Evolutionary conservation across 2,329 filamentous ascomycete genomes (phyloP).

Genomic region (Penicillium sp.): DNA sequence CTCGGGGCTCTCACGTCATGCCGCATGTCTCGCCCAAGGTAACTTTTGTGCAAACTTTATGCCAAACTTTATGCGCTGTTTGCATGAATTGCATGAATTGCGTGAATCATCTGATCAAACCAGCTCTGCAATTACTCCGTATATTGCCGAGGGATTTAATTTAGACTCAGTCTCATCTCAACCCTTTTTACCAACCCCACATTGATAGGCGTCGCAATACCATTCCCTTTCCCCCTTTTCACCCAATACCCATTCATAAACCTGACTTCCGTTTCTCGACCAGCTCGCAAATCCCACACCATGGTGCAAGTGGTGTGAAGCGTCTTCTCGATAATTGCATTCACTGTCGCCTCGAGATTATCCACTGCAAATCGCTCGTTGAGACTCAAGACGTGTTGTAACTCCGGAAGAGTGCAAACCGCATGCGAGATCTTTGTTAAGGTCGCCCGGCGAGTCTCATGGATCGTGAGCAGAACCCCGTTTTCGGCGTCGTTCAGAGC

Average conservation of each 20-base stretch:
- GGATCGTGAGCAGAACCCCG: slow-evolving; percentile 12
- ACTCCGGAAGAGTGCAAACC: slow-evolving; percentile 11
- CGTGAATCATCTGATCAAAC: not conserved
- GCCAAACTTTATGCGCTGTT: not conserved
- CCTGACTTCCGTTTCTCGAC: slow-evolving; percentile 17
- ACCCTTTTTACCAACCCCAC: slow-evolving; percentile 4
- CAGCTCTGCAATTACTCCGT: not conserved
- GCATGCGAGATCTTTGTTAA: slow-evolving; percentile 19
- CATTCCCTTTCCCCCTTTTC: slow-evolving; percentile 8
- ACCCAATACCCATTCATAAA: slow-evolving; percentile 19
- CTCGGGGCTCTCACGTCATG: not conserved
- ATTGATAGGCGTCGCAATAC: slow-evolving; percentile 10
- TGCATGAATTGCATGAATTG: too few species aligned
- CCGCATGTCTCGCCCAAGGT: not conserved
- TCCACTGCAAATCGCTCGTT: slow-evolving; percentile 9
- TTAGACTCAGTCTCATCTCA: not conserved
- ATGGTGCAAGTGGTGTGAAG: slow-evolving; percentile 15
- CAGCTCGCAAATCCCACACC: slow-evolving; percentile 16
- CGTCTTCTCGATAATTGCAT: slow-evolving; percentile 12
- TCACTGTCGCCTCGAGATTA: slow-evolving; percentile 12
- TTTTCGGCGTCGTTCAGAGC: slow-evolving; percentile 12
- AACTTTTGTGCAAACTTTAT: not conserved
- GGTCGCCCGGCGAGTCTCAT: slow-evolving; percentile 6
- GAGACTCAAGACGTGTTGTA: slow-evolving; percentile 6
- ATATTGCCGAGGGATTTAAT: not conserved